A percentile compares a stretch with the other conserved stretches of the same genome.
Conservation (phyloP, 1,284 basidiomycete genomes). For the Vanrija sp. region DNA sequence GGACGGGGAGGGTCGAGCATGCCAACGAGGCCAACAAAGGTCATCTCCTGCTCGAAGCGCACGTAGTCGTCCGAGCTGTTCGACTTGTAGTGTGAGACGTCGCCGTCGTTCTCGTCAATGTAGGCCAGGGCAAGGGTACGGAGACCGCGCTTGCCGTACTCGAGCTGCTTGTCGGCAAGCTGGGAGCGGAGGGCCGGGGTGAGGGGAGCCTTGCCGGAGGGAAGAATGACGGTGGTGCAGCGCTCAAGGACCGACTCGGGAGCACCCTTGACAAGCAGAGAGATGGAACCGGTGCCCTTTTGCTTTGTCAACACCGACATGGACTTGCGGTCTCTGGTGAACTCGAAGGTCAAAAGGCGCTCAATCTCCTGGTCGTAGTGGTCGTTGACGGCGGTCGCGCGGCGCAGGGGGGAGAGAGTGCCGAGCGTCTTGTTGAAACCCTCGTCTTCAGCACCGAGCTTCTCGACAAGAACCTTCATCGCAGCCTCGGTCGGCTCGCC, state of each 20-base stretch:
- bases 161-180: slow-evolving; percentile 60
- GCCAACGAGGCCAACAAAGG: slow-evolving; percentile 90
- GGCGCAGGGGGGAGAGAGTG: slow-evolving; percentile 58
- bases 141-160: slow-evolving; percentile 77
- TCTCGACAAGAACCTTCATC: slow-evolving; percentile 88
- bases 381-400: slow-evolving; percentile 79
- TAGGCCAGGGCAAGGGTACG: slow-evolving; percentile 90
- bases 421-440: slow-evolving; percentile 56
- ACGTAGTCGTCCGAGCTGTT: slow-evolving; percentile 75
- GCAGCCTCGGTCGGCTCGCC: slow-evolving; percentile 98
- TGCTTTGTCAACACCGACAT: slow-evolving; percentile 82
- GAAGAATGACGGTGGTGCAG: slow-evolving; percentile 68
- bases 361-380: slow-evolving; percentile 70
- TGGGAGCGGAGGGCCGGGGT: slow-evolving; percentile 59
- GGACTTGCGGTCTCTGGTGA: slow-evolving; percentile 96
- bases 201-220: slow-evolving; percentile 63
- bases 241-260: slow-evolving; percentile 91
- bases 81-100: slow-evolving; percentile 73
- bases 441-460: slow-evolving; percentile 57
- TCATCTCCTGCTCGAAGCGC: slow-evolving; percentile 83
- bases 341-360: slow-evolving; percentile 89
- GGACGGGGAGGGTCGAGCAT: slow-evolving; percentile 98
- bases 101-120: slow-evolving; percentile 69
- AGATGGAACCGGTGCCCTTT: slow-evolving; percentile 57
- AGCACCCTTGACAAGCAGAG: slow-evolving; percentile 89